Evolutionary conservation across 2,329 filamentous ascomycete species (phyloP), one percentile per base, ranked within the genome.

Genomic region (Metarhizium humberi): DNA sequence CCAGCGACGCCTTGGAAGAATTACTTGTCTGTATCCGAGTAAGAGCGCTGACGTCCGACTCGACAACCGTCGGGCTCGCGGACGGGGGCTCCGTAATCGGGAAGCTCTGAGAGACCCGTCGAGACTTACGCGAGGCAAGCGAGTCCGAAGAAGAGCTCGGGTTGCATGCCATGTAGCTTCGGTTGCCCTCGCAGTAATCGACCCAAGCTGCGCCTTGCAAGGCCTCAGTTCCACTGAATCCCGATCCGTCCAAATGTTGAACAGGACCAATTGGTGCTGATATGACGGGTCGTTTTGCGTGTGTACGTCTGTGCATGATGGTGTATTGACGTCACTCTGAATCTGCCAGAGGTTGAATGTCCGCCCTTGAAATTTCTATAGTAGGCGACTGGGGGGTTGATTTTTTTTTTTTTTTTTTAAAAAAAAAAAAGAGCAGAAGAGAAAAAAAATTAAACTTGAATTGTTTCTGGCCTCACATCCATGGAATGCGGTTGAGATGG

Each of bases 191-290:
- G 32, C 6, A 11, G 10, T 8, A 34, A 1, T 34, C 10, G 32
- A 34, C 32, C 32, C 7, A 34, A 8, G 10, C 32, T 8, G 6
- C 32, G 10, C 10, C 32, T 7, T 34, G 10, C 25, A 34, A 11
- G 10, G 32, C 32, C 7, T 34, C 32, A 34, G 6, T 34, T 34
- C 32, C 32, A 8, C 10, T 11, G 32, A 34, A 34, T 2, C 7
- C 10, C 5, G 65, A 61, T 6, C 71, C 70, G 20, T 68, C 65
- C 8, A 66, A 71, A 59, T 64, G 71, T 56, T 66, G 71, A 58
- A 74, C 62, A 8, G 71, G 71, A 0, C 71, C 72, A 42, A 72
- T 58, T 2, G 71, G 72, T 18, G 54, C 62, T 8, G 71, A 74
- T 30, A 74, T 73, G 43, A 57, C 51, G 16, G 64, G 67, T 30